Base-by-base conservation (phyloP, 2,329 filamentous ascomycete genomes). In the Aspergillus luchuensis region DNA sequence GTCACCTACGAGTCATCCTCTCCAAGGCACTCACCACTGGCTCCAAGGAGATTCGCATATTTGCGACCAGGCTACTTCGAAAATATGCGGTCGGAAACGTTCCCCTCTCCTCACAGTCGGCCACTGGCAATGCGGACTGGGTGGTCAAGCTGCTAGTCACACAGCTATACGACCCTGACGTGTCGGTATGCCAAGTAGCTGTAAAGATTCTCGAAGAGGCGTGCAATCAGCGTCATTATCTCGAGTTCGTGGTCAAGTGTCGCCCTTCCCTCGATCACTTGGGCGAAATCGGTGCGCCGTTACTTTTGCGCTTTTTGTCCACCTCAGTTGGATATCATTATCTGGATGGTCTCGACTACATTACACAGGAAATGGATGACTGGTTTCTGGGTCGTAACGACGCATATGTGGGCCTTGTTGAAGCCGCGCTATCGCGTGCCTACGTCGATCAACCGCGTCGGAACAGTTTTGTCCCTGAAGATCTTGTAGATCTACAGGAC, bases 341-440 rank as follows among this genome's bases (percentile, higher is more conserved):
- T 76, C 84, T 99, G 5, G 92, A 98, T 72, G 95, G 93, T 0
- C 82, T 99, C 47, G 96, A 99, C 79, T 99, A 99, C 74, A 99
- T 99, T 76, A 97, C 93, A 63, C 95, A 96, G 73, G 96, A 99
- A 75, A 99, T 99, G 95, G 95, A 99, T 68, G 96, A 99, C 78
- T 99, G 95, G 95, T 99, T 98, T 72, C 83, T 99, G 17, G 95
- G 95, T 13, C 88, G 95, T 48, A 99, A 99, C 72, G 94, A 99
- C 74, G 89, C 88, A n/a, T 99, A 99, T 67, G 95, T 99, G 54
- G 86, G 88, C 39, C 85, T 98, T 43, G 94, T 99, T 43, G 95
- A 99, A 76, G 95, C 96, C n/a, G 96, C 93, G 57, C 83, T 99
- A 55, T 92, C 93, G 33, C 89, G 92, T 62, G 90, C 93, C 0